Percentiles rank a stretch among this genome's conserved stretches.
These are phyloP conservation scores for Phytophthora pisi DNA, from an alignment of 352 stramenopile genomes.

Conservation along the genomic window DNA sequence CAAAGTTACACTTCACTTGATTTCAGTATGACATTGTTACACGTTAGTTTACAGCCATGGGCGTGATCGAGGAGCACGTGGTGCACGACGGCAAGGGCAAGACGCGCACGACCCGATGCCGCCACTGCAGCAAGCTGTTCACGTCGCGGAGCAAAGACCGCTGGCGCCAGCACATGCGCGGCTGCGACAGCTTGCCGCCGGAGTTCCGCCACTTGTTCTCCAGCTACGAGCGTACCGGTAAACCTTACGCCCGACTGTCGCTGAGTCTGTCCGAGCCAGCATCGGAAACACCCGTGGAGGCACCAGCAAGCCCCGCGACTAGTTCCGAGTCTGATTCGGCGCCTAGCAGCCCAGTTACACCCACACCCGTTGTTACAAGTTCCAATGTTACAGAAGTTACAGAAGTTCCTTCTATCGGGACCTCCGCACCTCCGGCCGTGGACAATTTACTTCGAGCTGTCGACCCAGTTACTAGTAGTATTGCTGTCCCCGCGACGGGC, in stretches of 20 bases:
- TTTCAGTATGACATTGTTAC: not conserved
- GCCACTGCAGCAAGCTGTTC: constrained; percentile 29
- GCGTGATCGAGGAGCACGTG: constrained; percentile 23
- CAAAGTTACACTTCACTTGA: not conserved
- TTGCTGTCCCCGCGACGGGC: not conserved
- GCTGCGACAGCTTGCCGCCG: constrained; percentile 19
- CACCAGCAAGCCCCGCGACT: not conserved
- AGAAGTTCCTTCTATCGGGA: not conserved
- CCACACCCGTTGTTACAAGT: not conserved
- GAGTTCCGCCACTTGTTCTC: constrained; percentile 14
- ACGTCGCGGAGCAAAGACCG: constrained; percentile 23
- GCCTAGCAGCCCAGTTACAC: not conserved
- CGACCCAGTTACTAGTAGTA: not conserved
- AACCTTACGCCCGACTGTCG: constrained; percentile 8
- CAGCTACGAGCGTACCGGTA: constrained; percentile 5
- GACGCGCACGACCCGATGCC: constrained; percentile 22
- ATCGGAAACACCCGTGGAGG: constrained; percentile 2
- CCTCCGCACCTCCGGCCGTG: not conserved
- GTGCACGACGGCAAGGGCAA: constrained; percentile 26
- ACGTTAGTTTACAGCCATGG: constrained; percentile 2
- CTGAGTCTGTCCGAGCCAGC: constrained; percentile 3
- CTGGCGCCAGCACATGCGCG: constrained; percentile 28
- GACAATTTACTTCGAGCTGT: constrained; percentile 16
- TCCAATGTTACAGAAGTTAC: constrained; percentile 4
- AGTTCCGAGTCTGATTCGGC: not conserved